A percentile compares a stretch with the other conserved stretches of the same genome.
Conservation (phyloP, 2,329 filamentous ascomycete genomes). For the Coniella vitis region DNA sequence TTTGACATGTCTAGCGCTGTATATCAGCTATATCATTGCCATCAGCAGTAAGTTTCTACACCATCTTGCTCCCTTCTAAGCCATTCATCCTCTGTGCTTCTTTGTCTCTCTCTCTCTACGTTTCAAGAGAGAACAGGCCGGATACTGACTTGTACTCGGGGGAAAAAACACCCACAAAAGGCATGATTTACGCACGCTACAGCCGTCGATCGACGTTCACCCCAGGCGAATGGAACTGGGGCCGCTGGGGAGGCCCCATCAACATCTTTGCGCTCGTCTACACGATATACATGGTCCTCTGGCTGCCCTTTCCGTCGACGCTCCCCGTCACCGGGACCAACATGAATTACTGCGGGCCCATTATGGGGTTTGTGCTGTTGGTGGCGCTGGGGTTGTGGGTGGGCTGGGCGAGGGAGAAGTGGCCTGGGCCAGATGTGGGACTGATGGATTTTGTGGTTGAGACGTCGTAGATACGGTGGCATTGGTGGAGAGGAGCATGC, state of each 20-base stretch:
- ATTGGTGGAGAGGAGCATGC: too few relatives aligned
- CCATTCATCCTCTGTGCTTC: too few relatives aligned
- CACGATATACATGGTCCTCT: constrained; percentile 13
- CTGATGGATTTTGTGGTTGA: too few relatives aligned
- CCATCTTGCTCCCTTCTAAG: too few relatives aligned
- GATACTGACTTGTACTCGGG: background rate
- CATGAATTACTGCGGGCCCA: constrained; percentile 15
- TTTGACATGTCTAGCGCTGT: constrained; percentile 24
- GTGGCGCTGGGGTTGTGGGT: constrained; percentile 9
- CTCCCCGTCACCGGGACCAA: constrained; percentile 15
- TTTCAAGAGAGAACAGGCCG: too few relatives aligned
- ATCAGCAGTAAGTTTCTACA: too few relatives aligned
- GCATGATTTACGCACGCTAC: constrained; percentile 12
- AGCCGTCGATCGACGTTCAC: background rate
- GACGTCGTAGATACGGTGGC: too few relatives aligned
- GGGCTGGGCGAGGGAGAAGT: background rate
- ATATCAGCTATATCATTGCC: constrained; percentile 16
- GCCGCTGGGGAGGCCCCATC: constrained; percentile 3
- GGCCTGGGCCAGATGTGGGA: too few relatives aligned
- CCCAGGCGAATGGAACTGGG: constrained; percentile 12
- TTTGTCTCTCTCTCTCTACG: background rate
- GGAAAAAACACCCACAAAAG: background rate
- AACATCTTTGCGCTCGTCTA: constrained; percentile 14
- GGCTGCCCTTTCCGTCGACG: constrained; percentile 12
- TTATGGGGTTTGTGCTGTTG: constrained; percentile 8